Evolutionary conservation across 1,139 yeast species (phyloP), one percentile per base, ranked within the genome.

Genomic region (Candida buenavistaensis): DNA sequence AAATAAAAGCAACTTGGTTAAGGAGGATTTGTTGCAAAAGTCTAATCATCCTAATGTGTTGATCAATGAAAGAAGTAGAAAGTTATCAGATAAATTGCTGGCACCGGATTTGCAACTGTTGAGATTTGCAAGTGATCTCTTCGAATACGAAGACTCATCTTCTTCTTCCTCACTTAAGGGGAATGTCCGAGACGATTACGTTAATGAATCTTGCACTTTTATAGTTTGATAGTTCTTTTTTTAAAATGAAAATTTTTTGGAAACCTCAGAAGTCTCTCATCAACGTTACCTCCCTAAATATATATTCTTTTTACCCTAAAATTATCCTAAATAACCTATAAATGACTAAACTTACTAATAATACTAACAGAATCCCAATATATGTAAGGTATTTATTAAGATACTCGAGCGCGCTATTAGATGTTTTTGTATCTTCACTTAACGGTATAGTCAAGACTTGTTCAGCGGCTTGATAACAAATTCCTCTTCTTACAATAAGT

Each of bases 391-490:
- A 57, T 32, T 50, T 48, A 13, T 54, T 44, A 28, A 56, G 42
- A 19, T 47, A 41, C 37, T 46, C 51, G 50, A 52, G 46, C 10
- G 54, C 44, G 11, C 47, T 37, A 26, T 46, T 35, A 9, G 22
- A 19, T 13, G 20, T 40, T 12, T 48, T 30, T 35, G 55, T 59
- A 12, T 62, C 63, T 36, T 64, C 68, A 2, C 64, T 54, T 21
- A 67, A 51, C 2, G 75, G 75, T 19, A 70, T 69, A 40, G 68
- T 59, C 7, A 68, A 68, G 20, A 69, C 73, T 40, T 64, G 63
- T 34, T 65, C 72, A 1, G 72, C 68, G 1, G 75, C 74, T 42
- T 58, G 69, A 36, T 52, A 61, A 36, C 76, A 70, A 14, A 69
- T 53, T 12, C 62, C 63, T 42, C 76, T 50, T 37, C 76, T 50